Percentiles rank a stretch among this genome's conserved stretches.
phyloP scores from a whole-genome alignment of 345 rosid genomes.

The Brassica nigra region DNA sequence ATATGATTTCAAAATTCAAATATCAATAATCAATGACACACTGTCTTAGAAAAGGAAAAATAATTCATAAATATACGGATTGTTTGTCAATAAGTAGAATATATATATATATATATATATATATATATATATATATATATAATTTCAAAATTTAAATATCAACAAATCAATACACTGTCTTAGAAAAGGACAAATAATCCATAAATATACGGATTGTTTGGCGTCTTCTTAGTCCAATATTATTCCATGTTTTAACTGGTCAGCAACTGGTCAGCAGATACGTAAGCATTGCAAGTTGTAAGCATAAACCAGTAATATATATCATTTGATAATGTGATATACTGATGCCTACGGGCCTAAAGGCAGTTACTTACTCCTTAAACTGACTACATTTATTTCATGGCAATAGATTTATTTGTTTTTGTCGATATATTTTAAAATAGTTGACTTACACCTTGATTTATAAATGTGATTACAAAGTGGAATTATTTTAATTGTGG shows the following conservation, averaged over 20 bases:
- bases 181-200: neutral
- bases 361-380: neutral
- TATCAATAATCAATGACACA: neutral
- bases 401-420: neutral
- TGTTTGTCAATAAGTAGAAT: neutral
- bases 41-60: neutral
- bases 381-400: neutral
- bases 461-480: neutral
- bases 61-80: neutral
- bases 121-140: no score
- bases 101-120: neutral
- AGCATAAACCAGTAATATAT: neutral
- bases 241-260: neutral
- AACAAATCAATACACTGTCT: neutral
- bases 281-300: slow-evolving; percentile 1
- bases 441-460: neutral
- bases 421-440: neutral
- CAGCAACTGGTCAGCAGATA: neutral
- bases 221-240: neutral
- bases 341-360: neutral
- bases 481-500: neutral
- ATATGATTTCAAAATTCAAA: neutral
- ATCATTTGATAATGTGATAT: neutral
- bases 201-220: neutral
- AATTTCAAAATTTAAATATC: neutral